A percentile compares a stretch with the other conserved stretches of the same genome.
phyloP scores from a whole-genome alignment of 176 grass and related monocot genomes.

The Eleusine indica region DNA sequence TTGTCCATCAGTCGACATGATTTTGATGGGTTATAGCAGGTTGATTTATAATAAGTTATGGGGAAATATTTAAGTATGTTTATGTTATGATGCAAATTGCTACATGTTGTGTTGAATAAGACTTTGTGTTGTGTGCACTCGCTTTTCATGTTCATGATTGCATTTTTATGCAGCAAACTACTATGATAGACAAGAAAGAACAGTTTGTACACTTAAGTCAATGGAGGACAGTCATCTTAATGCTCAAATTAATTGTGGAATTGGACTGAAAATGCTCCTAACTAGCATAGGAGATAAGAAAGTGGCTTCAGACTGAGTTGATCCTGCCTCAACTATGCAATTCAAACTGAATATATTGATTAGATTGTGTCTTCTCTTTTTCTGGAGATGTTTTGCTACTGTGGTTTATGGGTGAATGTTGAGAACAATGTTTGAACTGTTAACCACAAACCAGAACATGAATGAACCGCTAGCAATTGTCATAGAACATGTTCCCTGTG shows the following conservation, averaged over 20 bases:
- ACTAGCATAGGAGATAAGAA: conserved; percentile 8
- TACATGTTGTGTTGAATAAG: background rate
- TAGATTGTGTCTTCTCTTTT: background rate
- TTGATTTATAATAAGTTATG: background rate
- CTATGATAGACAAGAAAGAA: background rate
- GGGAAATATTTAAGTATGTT: background rate
- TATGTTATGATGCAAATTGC: background rate
- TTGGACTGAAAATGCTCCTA: background rate
- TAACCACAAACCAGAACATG: background rate
- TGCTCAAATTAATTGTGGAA: background rate
- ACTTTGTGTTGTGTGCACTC: conserved; percentile 4
- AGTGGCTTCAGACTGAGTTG: background rate
- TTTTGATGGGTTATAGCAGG: background rate
- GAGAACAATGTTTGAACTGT: background rate
- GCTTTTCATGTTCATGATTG: conserved; percentile 10
- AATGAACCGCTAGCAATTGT: background rate
- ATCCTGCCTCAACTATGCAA: conserved; percentile 1
- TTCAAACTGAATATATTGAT: background rate
- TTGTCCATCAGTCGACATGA: background rate
- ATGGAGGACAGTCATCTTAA: background rate
- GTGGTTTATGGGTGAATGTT: background rate
- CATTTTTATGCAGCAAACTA: background rate
- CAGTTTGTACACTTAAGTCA: background rate
- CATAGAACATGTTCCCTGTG: background rate
- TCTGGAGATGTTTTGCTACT: background rate